Conservation (phyloP, 2,329 filamentous ascomycete species). For the Boeremia exigua region DNA sequence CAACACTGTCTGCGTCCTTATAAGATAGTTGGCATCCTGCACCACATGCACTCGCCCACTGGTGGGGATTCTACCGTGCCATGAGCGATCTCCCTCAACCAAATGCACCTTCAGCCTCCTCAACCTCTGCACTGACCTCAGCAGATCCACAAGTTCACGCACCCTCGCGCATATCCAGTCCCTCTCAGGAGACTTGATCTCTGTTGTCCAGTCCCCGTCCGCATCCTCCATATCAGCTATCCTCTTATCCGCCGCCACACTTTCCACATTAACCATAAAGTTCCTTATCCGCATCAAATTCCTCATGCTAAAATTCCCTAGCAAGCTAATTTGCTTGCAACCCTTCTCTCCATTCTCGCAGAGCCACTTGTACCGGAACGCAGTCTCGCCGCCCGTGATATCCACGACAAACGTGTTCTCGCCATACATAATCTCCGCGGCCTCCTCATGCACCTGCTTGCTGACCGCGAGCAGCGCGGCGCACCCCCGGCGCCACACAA, state of each 20-base stretch:
- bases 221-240: too few species aligned
- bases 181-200: too few species aligned
- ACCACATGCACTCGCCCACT: slow-evolving; percentile 43
- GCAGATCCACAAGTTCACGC: slow-evolving; percentile 47
- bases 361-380: slow-evolving; percentile 54
- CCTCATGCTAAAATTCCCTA: slow-evolving; percentile 50
- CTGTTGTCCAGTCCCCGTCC: too few species aligned
- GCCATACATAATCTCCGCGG: slow-evolving; percentile 54
- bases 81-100: slow-evolving; percentile 37
- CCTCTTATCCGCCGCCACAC: too few species aligned
- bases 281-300: slow-evolving; percentile 52
- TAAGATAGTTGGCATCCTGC: slow-evolving; percentile 41
- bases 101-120: slow-evolving; percentile 40
- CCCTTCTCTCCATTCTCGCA: slow-evolving; percentile 52
- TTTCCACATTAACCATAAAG: slow-evolving; percentile 54
- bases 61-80: slow-evolving; percentile 32
- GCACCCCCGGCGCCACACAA: slow-evolving; percentile 53
- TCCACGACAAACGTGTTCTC: slow-evolving; percentile 55
- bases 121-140: slow-evolving; percentile 36
- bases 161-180: slow-evolving; percentile 47
- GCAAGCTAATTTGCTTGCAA: slow-evolving; percentile 48
- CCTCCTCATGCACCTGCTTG: slow-evolving; percentile 54
- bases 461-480: slow-evolving; percentile 49
- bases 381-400: slow-evolving; percentile 52
- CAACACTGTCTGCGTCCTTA: slow-evolving; percentile 51